Evolutionary conservation across 768 basidiomycete species (phyloP).

Genomic region (Tricholoma hemisulphureum): DNA sequence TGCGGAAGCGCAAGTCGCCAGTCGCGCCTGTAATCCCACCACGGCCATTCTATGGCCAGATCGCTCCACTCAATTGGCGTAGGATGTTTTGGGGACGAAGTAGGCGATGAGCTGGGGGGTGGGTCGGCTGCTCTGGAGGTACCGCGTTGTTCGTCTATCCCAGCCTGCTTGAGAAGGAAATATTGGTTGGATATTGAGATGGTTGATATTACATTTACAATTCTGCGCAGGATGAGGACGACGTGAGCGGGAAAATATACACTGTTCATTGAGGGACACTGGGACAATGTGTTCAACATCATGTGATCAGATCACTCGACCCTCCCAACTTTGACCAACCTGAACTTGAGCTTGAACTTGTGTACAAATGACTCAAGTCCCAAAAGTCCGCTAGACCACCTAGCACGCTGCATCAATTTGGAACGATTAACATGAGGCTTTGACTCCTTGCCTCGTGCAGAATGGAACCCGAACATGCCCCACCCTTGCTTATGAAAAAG

Average conservation of each 20-base stretch:
- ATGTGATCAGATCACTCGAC: too few relatives aligned
- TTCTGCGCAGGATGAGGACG: conserved; percentile 57
- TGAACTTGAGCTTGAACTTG: too few relatives aligned
- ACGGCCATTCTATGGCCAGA: conserved; percentile 27
- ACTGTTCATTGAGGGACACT: conserved; percentile 34
- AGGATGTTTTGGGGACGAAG: not conserved
- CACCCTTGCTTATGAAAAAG: not conserved
- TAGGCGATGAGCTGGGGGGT: not conserved
- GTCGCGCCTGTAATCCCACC: conserved; percentile 21
- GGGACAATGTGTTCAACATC: conserved; percentile 5
- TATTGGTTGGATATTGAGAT: conserved; percentile 72
- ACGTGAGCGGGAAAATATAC: conserved; percentile 59
- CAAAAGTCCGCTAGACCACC: too few relatives aligned
- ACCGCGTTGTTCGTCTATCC: conserved; percentile 13
- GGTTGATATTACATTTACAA: conserved; percentile 66
- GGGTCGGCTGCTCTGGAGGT: not conserved
- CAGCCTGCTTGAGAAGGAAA: conserved; percentile 31
- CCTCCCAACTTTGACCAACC: too few relatives aligned
- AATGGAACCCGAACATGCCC: not conserved
- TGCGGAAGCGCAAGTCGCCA: conserved; percentile 16
- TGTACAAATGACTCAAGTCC: too few relatives aligned
- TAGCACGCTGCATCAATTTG: not conserved
- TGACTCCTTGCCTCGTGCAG: not conserved
- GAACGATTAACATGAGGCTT: not conserved
- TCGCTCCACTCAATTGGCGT: not conserved